A percentile compares a stretch with the other conserved stretches of the same genome.
Conservation (phyloP, 495 filamentous ascomycete genomes). For the Ramalina intermedia region DNA sequence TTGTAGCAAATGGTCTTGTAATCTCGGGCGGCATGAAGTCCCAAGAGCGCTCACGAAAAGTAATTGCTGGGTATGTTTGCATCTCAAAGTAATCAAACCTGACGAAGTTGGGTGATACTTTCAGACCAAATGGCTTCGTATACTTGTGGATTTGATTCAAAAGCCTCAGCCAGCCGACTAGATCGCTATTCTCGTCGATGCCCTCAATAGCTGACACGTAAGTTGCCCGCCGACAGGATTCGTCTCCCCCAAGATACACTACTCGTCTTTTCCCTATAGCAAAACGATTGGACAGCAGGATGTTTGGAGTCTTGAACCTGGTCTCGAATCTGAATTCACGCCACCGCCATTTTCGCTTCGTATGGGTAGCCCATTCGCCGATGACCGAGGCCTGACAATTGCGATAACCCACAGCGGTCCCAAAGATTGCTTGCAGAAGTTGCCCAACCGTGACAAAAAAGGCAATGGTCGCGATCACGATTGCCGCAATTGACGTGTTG, state of each 20-base stretch:
- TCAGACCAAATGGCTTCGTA: too few species aligned
- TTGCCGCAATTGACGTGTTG: not conserved
- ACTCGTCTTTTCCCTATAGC: too few species aligned
- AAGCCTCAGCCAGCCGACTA: not conserved
- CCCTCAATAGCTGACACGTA: too few species aligned
- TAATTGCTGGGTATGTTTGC: slow-evolving; percentile 7
- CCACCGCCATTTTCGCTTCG: slow-evolving; percentile 18
- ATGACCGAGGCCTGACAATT: slow-evolving; percentile 23
- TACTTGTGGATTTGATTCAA: not conserved
- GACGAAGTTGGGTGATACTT: not conserved
- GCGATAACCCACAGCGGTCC: slow-evolving; percentile 25
- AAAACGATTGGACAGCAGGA: too few species aligned
- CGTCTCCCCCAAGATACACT: too few species aligned
- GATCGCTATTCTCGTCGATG: not conserved
- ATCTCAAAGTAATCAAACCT: too few species aligned
- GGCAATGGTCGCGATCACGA: not conserved
- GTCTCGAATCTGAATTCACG: slow-evolving; percentile 23
- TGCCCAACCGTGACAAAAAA: not conserved
- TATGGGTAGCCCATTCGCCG: slow-evolving; percentile 19
- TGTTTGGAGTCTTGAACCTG: slow-evolving; percentile 13
- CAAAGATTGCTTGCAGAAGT: slow-evolving; percentile 5
- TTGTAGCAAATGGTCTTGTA: slow-evolving; percentile 18
- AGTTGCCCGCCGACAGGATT: too few species aligned
- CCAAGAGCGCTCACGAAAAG: slow-evolving; percentile 18
- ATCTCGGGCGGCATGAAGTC: slow-evolving; percentile 23